Conservation (phyloP, 192 early-diverging fungal genomes). For the Gryganskiella cystojenkinii region DNA sequence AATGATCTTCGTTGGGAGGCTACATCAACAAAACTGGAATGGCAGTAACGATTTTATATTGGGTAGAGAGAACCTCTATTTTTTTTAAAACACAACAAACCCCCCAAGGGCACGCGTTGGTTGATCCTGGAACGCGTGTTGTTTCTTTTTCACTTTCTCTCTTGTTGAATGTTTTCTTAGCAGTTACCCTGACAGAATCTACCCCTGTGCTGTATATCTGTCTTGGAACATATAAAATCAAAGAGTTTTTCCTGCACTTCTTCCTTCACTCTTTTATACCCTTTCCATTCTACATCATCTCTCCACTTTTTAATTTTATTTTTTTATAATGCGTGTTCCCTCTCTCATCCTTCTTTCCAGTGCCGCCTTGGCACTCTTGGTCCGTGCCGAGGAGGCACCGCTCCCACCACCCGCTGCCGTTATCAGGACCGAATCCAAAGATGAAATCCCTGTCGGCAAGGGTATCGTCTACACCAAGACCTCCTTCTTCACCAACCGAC, state of each 20-base stretch:
- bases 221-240: neutral
- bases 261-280: neutral
- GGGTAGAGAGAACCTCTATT: too few relatives aligned
- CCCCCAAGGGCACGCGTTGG: neutral
- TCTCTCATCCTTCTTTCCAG: conserved; percentile 23
- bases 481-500: conserved; percentile 4
- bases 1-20: neutral
- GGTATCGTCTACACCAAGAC: conserved; percentile 27
- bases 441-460: conserved; percentile 7
- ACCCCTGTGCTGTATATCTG: too few relatives aligned
- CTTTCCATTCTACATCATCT: neutral
- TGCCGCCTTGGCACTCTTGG: conserved; percentile 19
- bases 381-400: neutral
- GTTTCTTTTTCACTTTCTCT: too few relatives aligned
- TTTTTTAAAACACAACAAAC: too few relatives aligned
- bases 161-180: too few relatives aligned
- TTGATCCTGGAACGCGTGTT: conserved; percentile 12
- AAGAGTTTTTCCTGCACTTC: neutral
- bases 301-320: too few relatives aligned
- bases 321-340: conserved; percentile 14
- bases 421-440: neutral
- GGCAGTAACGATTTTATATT: neutral
- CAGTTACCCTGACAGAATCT: too few relatives aligned
- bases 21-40: neutral
- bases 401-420: neutral